A percentile compares a stretch with the other conserved stretches of the same genome.
Evolutionary conservation across 2,329 filamentous ascomycete genomes (phyloP).

Genomic region (Apiospora phragmitis): DNA sequence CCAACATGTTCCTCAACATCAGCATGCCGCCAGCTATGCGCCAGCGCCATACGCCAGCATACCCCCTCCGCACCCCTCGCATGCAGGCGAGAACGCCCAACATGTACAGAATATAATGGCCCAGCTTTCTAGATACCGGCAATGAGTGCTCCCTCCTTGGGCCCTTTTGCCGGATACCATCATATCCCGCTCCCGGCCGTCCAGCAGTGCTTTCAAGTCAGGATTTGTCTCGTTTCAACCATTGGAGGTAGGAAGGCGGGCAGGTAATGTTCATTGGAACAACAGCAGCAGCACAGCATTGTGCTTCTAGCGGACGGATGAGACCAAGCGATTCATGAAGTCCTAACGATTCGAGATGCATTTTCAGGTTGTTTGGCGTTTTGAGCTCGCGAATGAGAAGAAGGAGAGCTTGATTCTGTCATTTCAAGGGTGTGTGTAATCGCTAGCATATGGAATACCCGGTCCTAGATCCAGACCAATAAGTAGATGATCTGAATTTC

Average conservation of each 20-base stretch:
- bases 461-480: neutral
- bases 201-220: neutral
- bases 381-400: neutral
- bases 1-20: conserved; percentile 10
- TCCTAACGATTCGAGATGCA: neutral
- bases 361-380: conserved; percentile 8
- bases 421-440: neutral
- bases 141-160: conserved; percentile 36
- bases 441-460: neutral
- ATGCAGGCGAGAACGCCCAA: conserved; percentile 44
- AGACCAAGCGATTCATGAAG: neutral
- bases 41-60: conserved; percentile 17
- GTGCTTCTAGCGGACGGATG: neutral
- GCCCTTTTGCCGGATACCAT: neutral
- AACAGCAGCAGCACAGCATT: neutral
- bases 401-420: neutral
- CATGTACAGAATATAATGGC: conserved; percentile 75
- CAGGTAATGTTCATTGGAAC: neutral
- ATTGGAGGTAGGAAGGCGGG: neutral
- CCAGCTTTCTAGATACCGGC: conserved; percentile 65
- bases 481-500: conserved; percentile 1
- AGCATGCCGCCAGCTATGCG: conserved; percentile 29
- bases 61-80: conserved; percentile 23
- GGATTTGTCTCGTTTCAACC: neutral
- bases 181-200: neutral